These are phyloP conservation scores for Gracilaria domingensis DNA, from an alignment of 23 red algal species.

Conservation along the genomic window DNA sequence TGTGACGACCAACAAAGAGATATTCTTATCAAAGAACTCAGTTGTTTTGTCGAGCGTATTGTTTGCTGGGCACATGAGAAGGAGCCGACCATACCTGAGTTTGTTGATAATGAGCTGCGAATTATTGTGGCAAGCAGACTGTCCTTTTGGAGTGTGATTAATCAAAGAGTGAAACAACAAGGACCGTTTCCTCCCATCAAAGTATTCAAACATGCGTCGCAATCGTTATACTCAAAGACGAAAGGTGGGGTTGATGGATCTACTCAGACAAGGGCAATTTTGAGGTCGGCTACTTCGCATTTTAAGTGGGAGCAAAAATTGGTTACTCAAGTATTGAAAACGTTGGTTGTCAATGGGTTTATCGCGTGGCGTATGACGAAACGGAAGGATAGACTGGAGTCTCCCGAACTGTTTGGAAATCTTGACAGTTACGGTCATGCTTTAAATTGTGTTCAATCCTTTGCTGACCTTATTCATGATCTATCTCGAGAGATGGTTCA, in stretches of 20 bases:
- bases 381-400: constrained; percentile 26
- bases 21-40: too few relatives aligned
- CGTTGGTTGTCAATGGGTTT: constrained; percentile 18
- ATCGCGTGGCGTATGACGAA: constrained; percentile 21
- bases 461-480: constrained; percentile 45
- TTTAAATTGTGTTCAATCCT: constrained; percentile 22
- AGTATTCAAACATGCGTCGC: constrained; percentile 29
- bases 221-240: constrained; percentile 13
- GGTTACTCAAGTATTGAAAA: constrained; percentile 8
- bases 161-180: background rate
- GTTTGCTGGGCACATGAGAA: background rate
- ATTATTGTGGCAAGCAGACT: background rate
- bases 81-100: background rate
- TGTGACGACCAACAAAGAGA: too few relatives aligned
- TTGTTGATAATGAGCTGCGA: background rate
- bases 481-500: background rate
- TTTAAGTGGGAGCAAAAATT: constrained; percentile 49
- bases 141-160: constrained; percentile 7
- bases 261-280: constrained; percentile 15
- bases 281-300: constrained; percentile 13
- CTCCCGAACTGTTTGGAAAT: constrained; percentile 1
- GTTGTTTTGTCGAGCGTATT: too few relatives aligned
- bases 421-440: constrained; percentile 24
- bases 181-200: background rate
- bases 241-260: constrained; percentile 48